phyloP scores from a whole-genome alignment of 2,329 filamentous ascomycete species.

The Dactylonectria macrodidyma region DNA sequence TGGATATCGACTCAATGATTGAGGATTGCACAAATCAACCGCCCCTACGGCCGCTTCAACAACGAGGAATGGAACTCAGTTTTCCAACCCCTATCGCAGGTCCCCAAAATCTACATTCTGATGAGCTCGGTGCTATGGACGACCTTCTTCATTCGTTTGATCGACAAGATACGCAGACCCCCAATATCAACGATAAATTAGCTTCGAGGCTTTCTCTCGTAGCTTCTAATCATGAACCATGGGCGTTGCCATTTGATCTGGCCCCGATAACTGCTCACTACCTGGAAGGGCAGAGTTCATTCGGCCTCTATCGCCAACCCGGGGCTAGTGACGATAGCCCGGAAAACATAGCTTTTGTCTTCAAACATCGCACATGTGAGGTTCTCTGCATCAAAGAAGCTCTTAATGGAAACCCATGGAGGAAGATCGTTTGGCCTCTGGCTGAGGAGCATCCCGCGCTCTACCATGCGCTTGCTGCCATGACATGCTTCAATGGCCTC shows the following conservation, averaged over 20 bases:
- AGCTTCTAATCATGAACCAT: too few relatives aligned
- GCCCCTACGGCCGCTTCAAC: neutral
- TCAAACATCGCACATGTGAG: constrained; percentile 30
- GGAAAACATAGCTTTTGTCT: constrained; percentile 30
- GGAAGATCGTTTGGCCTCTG: constrained; percentile 34
- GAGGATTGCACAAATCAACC: too few relatives aligned
- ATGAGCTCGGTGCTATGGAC: too few relatives aligned
- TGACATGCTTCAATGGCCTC: constrained; percentile 30
- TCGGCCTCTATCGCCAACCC: constrained; percentile 25
- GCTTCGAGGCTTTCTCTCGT: too few relatives aligned
- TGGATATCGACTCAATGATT: neutral
- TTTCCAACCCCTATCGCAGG: too few relatives aligned
- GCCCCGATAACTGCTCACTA: neutral
- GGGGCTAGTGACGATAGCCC: constrained; percentile 24
- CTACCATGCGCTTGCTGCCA: constrained; percentile 36
- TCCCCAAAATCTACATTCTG: too few relatives aligned
- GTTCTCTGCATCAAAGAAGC: constrained; percentile 34
- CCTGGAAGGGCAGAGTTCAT: neutral
- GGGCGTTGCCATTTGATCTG: too few relatives aligned
- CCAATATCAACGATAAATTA: too few relatives aligned
- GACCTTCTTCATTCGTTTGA: too few relatives aligned
- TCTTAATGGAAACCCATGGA: constrained; percentile 28
- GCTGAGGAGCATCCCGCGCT: constrained; percentile 31
- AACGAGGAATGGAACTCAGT: too few relatives aligned
- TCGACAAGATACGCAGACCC: too few relatives aligned